These are phyloP conservation scores for Pseudonitzschia pungens DNA, from an alignment of 108 stramenopile genomes.

Conservation along the genomic window DNA sequence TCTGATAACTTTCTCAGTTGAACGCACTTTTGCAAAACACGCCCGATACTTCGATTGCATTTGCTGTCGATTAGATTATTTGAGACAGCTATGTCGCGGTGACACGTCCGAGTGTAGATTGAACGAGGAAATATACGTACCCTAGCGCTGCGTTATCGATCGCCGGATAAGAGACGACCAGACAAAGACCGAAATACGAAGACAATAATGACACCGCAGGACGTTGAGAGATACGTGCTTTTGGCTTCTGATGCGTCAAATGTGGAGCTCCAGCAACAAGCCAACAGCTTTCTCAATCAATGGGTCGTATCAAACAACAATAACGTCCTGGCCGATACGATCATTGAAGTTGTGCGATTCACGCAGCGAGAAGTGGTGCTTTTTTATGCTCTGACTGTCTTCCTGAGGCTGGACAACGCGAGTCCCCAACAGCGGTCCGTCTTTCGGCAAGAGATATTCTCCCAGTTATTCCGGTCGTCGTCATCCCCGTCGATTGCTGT, in stretches of 20 bases:
- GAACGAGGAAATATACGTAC: background rate
- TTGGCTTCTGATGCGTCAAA: conserved; percentile 34
- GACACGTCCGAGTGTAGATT: background rate
- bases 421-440: conserved; percentile 26
- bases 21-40: no score
- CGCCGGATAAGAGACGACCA: background rate
- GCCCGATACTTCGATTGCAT: background rate
- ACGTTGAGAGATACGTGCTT: conserved; percentile 34
- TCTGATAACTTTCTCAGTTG: no score
- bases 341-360: conserved; percentile 15
- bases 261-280: conserved; percentile 30
- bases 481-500: background rate
- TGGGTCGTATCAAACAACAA: conserved; percentile 30
- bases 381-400: conserved; percentile 54
- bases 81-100: conserved; percentile 1
- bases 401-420: conserved; percentile 29
- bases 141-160: background rate
- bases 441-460: conserved; percentile 28
- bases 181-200: background rate
- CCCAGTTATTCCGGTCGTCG: conserved; percentile 8
- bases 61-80: background rate
- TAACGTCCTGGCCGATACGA: conserved; percentile 18
- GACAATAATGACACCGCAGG: conserved; percentile 31
- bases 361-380: conserved; percentile 34
- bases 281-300: conserved; percentile 27